Percentiles rank a stretch among this genome's conserved stretches.
Conservation (phyloP, 192 early-diverging fungal species). For the Allomyces arbusculus region DNA sequence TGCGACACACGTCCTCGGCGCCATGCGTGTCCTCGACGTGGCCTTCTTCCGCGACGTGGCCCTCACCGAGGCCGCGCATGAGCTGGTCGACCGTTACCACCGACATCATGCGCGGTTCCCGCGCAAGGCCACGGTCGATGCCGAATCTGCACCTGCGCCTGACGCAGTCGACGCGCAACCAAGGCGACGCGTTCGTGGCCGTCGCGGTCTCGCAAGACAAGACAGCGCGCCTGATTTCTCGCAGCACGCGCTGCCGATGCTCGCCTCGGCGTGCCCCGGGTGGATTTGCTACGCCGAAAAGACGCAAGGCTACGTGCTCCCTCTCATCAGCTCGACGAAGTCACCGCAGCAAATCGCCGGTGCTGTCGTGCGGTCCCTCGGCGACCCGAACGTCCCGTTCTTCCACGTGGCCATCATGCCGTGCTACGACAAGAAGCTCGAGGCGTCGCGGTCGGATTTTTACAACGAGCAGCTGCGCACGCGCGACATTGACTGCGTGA, state of each 20-base stretch:
- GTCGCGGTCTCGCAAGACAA: background rate
- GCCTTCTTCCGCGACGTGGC: slow-evolving; percentile 76
- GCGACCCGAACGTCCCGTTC: slow-evolving; percentile 34
- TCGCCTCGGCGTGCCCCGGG: slow-evolving; percentile 49
- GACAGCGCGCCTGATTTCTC: background rate
- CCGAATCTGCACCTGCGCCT: too few relatives aligned
- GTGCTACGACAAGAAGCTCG: slow-evolving; percentile 98
- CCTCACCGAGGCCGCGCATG: slow-evolving; percentile 57
- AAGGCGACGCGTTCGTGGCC: background rate
- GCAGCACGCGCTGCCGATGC: slow-evolving; percentile 22
- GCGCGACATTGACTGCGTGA: slow-evolving; percentile 89
- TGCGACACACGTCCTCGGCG: slow-evolving; percentile 54
- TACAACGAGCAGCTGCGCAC: slow-evolving; percentile 59
- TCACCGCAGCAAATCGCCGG: slow-evolving; percentile 99
- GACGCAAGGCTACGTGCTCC: slow-evolving; percentile 74
- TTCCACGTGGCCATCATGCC: slow-evolving; percentile 95
- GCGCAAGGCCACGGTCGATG: too few relatives aligned
- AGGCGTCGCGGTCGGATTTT: slow-evolving; percentile 84
- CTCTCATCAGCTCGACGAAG: slow-evolving; percentile 69
- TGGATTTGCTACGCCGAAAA: slow-evolving; percentile 99
- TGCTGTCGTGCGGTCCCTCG: slow-evolving; percentile 8
- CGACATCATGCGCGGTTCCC: slow-evolving; percentile 6
- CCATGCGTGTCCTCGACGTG: slow-evolving; percentile 71
- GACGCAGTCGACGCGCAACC: too few relatives aligned
- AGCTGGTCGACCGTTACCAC: slow-evolving; percentile 65